Percentiles rank a stretch among this genome's conserved stretches.
Evolutionary conservation across 495 filamentous ascomycete species (phyloP).

Genomic region (Podospora tetraspora): DNA sequence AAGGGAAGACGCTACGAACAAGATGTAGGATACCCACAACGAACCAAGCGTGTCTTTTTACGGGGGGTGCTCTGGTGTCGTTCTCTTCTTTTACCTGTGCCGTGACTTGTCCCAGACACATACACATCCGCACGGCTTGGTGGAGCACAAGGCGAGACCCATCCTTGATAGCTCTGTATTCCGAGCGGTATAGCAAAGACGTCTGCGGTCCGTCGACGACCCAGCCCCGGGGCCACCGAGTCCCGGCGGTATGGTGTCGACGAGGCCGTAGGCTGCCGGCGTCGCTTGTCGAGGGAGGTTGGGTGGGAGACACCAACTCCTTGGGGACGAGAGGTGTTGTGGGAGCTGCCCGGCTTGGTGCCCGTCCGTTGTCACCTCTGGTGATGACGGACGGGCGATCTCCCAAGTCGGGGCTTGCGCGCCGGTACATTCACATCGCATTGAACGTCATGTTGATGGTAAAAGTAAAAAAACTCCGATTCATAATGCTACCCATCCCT

Average conservation of each 20-base stretch:
- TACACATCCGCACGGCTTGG: constrained; percentile 47
- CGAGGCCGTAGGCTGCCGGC: constrained; percentile 6
- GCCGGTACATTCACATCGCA: constrained; percentile 22
- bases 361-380: constrained; percentile 8
- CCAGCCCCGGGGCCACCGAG: not conserved
- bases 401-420: constrained; percentile 18
- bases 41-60: constrained; percentile 3
- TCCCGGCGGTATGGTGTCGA: not conserved
- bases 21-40: constrained; percentile 38
- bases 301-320: not conserved
- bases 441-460: not conserved
- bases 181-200: constrained; percentile 51
- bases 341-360: constrained; percentile 11
- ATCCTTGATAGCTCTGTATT: constrained; percentile 62
- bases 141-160: constrained; percentile 60
- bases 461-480: not conserved
- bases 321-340: not conserved
- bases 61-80: not conserved
- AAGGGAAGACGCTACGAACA: not conserved
- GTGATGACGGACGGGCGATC: not conserved
- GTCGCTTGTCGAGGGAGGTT: constrained; percentile 1
- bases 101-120: constrained; percentile 3
- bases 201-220: constrained; percentile 1
- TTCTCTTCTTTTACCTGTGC: not conserved
- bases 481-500: not conserved